A percentile compares a stretch with the other conserved stretches of the same genome.
Evolutionary conservation across 345 rosid genomes (phyloP).

Genomic region (Bruguiera parviflora): DNA sequence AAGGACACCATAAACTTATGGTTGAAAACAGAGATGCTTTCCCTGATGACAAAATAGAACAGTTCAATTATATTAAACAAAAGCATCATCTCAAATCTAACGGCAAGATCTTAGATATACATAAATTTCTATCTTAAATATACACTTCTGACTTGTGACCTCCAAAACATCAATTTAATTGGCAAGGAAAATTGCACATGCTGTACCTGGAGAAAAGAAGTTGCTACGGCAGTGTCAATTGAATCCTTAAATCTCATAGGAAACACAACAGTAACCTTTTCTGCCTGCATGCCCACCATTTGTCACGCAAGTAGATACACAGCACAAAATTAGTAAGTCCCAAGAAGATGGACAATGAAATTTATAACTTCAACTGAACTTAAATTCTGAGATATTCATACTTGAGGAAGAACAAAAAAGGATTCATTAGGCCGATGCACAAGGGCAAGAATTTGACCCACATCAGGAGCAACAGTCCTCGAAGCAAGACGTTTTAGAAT

Average conservation of each 20-base stretch:
- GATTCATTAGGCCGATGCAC: constrained; percentile 95
- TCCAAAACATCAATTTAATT: neutral
- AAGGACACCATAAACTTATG: constrained; percentile 1
- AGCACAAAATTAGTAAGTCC: neutral
- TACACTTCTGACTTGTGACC: constrained; percentile 1
- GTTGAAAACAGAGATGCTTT: neutral
- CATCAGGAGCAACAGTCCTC: constrained; percentile 57
- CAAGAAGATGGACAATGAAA: neutral
- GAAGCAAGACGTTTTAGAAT: constrained; percentile 72
- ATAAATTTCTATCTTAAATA: neutral
- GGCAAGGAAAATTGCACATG: constrained; percentile 11
- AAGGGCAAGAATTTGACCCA: constrained; percentile 61
- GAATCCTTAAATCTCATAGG: constrained; percentile 96
- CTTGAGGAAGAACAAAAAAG: constrained; percentile 82
- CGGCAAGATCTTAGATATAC: too few species aligned
- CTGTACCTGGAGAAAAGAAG: constrained; percentile 88
- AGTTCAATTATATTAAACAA: too few species aligned
- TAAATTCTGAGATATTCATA: constrained; percentile 13
- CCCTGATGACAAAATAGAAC: neutral
- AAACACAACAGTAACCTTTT: constrained; percentile 77
- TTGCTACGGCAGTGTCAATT: constrained; percentile 70
- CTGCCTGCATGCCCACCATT: constrained; percentile 48
- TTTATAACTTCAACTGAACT: too few species aligned
- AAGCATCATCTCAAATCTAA: too few species aligned
- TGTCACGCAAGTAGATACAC: neutral